A percentile compares a stretch with the other conserved stretches of the same genome.
These are phyloP conservation scores for Kentomonas sorsogonicus DNA, from an alignment of 208 protist genomes.

Conservation along the genomic window DNA sequence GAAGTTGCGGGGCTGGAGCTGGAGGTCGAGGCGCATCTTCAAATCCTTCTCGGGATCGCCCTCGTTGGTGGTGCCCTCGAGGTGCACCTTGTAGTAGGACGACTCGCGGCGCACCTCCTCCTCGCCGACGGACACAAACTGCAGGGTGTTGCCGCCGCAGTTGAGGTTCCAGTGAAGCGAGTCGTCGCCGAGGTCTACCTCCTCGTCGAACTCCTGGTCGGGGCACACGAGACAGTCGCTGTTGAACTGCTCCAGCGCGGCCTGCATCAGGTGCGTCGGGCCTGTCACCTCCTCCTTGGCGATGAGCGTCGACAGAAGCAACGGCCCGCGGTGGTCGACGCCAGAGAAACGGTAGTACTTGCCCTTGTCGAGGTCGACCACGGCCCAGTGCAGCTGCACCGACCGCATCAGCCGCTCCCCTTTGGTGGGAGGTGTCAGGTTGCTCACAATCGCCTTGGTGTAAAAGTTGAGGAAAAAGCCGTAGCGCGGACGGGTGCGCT, in stretches of 20 bases:
- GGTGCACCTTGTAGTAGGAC: slow-evolving; percentile 36
- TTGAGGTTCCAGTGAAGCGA: slow-evolving; percentile 31
- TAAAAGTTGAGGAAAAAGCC: slow-evolving; percentile 37
- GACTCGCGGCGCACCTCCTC: slow-evolving; percentile 8
- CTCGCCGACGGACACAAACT: slow-evolving; percentile 8
- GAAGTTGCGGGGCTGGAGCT: slow-evolving; percentile 26
- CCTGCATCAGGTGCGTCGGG: slow-evolving; percentile 44
- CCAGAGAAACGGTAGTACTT: slow-evolving; percentile 56
- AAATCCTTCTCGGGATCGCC: slow-evolving; percentile 35
- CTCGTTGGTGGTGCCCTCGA: slow-evolving; percentile 46
- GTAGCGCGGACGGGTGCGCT: slow-evolving; percentile 34
- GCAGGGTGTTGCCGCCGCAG: slow-evolving; percentile 26
- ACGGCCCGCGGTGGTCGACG: slow-evolving; percentile 34
- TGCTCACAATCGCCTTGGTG: slow-evolving; percentile 31
- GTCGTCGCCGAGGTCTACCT: slow-evolving; percentile 17
- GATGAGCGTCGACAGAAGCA: slow-evolving; percentile 34
- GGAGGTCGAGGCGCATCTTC: slow-evolving; percentile 36
- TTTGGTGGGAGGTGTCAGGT: slow-evolving; percentile 23
- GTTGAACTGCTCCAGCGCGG: slow-evolving; percentile 46
- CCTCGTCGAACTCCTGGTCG: slow-evolving; percentile 26
- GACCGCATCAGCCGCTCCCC: slow-evolving; percentile 19
- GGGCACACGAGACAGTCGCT: slow-evolving; percentile 29
- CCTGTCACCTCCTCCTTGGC: slow-evolving; percentile 24
- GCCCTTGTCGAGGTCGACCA: slow-evolving; percentile 39
- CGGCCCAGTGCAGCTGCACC: slow-evolving; percentile 36